These are phyloP conservation scores for Alternaria ventricosa DNA, from an alignment of 2,329 filamentous ascomycete species.

Conservation along the genomic window DNA sequence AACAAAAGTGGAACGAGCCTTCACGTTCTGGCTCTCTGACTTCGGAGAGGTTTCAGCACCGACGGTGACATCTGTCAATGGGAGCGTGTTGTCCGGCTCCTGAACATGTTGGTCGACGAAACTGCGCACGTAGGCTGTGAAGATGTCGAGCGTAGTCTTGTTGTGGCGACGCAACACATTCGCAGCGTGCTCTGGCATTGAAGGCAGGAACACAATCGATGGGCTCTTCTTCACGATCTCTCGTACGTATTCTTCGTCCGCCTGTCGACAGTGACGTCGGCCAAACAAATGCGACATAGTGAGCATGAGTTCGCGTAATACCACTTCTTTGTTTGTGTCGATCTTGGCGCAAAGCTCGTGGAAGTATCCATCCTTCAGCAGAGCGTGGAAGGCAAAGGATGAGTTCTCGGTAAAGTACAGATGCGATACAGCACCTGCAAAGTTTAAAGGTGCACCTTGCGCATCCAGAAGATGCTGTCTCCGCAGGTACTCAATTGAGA, in stretches of 20 bases:
- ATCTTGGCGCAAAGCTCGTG: constrained; percentile 67
- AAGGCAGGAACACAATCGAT: constrained; percentile 70
- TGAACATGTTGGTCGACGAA: constrained; percentile 70
- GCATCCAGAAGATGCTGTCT: constrained; percentile 69
- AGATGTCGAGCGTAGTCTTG: constrained; percentile 68
- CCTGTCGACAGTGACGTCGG: constrained; percentile 60
- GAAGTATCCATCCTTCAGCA: constrained; percentile 75
- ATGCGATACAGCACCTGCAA: constrained; percentile 73
- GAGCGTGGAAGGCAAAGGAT: constrained; percentile 76
- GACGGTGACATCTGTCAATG: constrained; percentile 62
- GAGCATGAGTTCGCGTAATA: constrained; percentile 68
- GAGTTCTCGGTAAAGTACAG: constrained; percentile 79
- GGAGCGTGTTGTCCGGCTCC: constrained; percentile 62
- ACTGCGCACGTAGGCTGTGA: constrained; percentile 71
- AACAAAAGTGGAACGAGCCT: constrained; percentile 71
- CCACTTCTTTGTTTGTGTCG: constrained; percentile 55
- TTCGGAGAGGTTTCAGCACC: constrained; percentile 43
- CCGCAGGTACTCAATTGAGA: constrained; percentile 80
- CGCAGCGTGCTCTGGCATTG: constrained; percentile 65
- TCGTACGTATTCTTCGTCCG: constrained; percentile 56
- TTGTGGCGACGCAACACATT: constrained; percentile 68
- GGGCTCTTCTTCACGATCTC: constrained; percentile 63
- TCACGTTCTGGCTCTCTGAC: constrained; percentile 43
- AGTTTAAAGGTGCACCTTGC: constrained; percentile 71
- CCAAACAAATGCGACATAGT: constrained; percentile 75